Evolutionary conservation across 2,329 filamentous ascomycete species (phyloP), one percentile per base, ranked within the genome.

Genomic region (Dactylonectria macrodidyma): DNA sequence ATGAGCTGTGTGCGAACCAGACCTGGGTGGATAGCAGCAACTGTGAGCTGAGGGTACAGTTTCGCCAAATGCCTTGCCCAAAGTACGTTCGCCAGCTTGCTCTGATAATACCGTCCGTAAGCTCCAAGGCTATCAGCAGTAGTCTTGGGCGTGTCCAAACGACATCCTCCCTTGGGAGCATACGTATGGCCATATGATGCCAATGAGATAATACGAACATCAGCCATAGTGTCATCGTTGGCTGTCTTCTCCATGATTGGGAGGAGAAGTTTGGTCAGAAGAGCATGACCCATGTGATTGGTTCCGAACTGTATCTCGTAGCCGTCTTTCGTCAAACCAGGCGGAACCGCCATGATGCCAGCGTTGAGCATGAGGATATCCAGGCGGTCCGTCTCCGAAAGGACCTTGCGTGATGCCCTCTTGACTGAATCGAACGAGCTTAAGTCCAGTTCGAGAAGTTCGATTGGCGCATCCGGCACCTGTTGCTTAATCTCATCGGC

Each of bases 301-400:
- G 81, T 84, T 1, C 81, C 84, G 65, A 87, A 85, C 66, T 86
- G 82, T 10, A 83, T 69, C 71, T 88, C 86, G 65, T 85, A 87
- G 14, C 85, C 84, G 19, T 87, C 82, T 30, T 75, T 69, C 2
- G 83, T 84, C 6, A 80, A 71, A 2, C 68, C 76, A 0, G 81
- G 71, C 3, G 81, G 77, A 10, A 71, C 59, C 3, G 78, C 80
- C 79, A 85, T 83, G 61, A 84, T 79, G 1, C 67, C 58, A 58
- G 67, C 55, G 44, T 85, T 86, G 57, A 81, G 80, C 50, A 86
- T 78, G 8, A 86, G 76, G 46, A 85, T 79, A 69, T 86, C 83
- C 0, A 86, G 75, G 10, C 76, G 75, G 8, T 74, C 65, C 22
- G 77, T 75, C 24, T 79, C 70, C 2, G 75, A 62, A 0, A 77